These are phyloP conservation scores for bread wheat (Triticum aestivum) DNA, from an alignment of 176 grass and related monocot genomes.

Conservation along the genomic window DNA sequence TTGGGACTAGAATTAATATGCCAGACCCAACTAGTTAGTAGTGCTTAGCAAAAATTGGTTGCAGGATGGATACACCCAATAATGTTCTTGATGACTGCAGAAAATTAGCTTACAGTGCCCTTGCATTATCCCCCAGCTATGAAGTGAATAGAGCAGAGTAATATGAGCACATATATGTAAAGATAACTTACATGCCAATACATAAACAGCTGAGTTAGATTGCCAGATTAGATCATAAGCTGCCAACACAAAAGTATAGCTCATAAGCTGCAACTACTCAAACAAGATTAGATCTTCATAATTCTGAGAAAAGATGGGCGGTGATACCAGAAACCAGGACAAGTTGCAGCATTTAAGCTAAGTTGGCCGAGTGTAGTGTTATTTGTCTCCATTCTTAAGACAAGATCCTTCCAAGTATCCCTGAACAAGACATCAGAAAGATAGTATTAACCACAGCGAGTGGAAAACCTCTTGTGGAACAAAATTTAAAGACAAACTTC, in stretches of 20 bases:
- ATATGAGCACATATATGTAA: not conserved
- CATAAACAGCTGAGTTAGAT: conserved; percentile 54
- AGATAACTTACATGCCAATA: conserved; percentile 67
- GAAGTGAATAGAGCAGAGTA: not conserved
- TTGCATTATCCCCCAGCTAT: not conserved
- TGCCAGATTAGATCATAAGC: not conserved
- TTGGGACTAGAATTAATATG: not conserved
- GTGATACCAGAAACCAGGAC: conserved; percentile 76
- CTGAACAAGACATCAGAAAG: conserved; percentile 41
- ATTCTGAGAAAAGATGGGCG: conserved; percentile 30
- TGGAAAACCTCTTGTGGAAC: not conserved
- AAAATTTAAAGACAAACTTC: not conserved
- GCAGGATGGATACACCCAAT: not conserved
- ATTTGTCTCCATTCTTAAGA: conserved; percentile 67
- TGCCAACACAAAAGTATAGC: not conserved
- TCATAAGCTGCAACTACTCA: conserved; percentile 10
- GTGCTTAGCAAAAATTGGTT: not conserved
- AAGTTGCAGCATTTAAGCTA: conserved; percentile 70
- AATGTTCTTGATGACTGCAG: not conserved
- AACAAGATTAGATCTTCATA: conserved; percentile 30
- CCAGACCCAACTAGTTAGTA: not conserved
- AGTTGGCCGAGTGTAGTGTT: conserved; percentile 57
- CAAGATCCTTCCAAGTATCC: conserved; percentile 79
- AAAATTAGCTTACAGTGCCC: not conserved
- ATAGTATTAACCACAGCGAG: conserved; percentile 3